Conservation (phyloP, 2,329 filamentous ascomycete genomes). For the Coniella lustricola region DNA sequence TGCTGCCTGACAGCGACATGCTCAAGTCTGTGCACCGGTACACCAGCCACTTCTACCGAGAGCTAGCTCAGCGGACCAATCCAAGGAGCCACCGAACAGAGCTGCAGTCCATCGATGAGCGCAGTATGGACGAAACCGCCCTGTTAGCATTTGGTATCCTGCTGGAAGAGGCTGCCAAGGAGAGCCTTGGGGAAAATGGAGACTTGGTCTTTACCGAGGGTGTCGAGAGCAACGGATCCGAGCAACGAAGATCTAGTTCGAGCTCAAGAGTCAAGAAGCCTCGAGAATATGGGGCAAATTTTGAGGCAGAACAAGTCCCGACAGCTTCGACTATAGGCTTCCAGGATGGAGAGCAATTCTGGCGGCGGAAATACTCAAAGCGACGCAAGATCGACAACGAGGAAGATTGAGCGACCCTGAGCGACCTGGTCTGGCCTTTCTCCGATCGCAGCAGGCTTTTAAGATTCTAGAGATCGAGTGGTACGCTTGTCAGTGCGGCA, state of each 20-base stretch:
- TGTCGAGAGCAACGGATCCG: slow-evolving; percentile 22
- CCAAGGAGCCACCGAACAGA: slow-evolving; percentile 6
- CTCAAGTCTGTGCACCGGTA: slow-evolving; percentile 64
- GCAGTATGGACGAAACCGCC: slow-evolving; percentile 72
- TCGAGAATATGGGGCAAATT: neutral
- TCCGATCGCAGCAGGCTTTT: neutral
- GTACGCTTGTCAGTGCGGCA: neutral
- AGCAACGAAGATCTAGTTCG: too few species aligned
- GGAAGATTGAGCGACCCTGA: neutral
- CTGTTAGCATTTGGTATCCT: slow-evolving; percentile 68
- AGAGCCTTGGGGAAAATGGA: slow-evolving; percentile 55
- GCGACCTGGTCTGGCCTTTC: neutral
- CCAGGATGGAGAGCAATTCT: slow-evolving; percentile 16
- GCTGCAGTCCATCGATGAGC: slow-evolving; percentile 36
- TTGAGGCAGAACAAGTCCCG: slow-evolving; percentile 1
- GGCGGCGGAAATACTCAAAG: slow-evolving; percentile 23
- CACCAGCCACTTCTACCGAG: slow-evolving; percentile 57
- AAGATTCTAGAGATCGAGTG: neutral
- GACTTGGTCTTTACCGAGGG: slow-evolving; percentile 67
- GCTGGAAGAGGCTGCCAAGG: slow-evolving; percentile 61
- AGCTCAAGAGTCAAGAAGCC: too few species aligned
- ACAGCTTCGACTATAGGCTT: slow-evolving; percentile 10
- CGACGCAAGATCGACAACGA: slow-evolving; percentile 24
- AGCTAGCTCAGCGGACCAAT: slow-evolving; percentile 20
- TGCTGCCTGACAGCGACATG: slow-evolving; percentile 62